Percentiles rank a stretch among this genome's conserved stretches.
phyloP scores from a whole-genome alignment of 2,329 filamentous ascomycete genomes.

The Hymenoscyphus fraxineus region DNA sequence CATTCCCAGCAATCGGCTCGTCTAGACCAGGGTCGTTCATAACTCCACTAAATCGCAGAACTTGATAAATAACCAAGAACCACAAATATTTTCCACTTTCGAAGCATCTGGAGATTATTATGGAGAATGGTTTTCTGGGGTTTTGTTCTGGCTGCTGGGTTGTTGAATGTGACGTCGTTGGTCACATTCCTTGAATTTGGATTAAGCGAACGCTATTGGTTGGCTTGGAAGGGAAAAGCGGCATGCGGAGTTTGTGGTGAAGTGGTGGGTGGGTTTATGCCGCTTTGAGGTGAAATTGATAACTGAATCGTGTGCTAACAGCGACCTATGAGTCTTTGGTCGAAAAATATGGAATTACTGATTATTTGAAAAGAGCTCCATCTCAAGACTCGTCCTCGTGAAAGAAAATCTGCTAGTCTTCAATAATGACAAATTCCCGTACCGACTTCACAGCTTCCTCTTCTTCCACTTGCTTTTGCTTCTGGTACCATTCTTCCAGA shows the following conservation, averaged over 20 bases:
- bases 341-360: too few species aligned
- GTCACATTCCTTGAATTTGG: slow-evolving; percentile 1
- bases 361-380: too few species aligned
- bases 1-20: slow-evolving; percentile 28
- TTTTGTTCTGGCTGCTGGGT: neutral
- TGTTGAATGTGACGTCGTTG: neutral
- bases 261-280: neutral
- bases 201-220: neutral
- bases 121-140: neutral
- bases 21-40: slow-evolving; percentile 35
- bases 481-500: neutral
- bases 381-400: too few species aligned
- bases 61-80: neutral
- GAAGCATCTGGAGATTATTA: neutral
- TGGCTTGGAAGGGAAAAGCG: neutral
- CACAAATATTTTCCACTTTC: neutral
- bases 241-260: neutral
- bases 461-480: neutral
- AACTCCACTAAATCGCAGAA: neutral
- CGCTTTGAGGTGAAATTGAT: too few species aligned
- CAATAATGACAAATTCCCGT: neutral
- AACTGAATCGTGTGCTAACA: too few species aligned
- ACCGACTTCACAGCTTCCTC: neutral
- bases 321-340: too few species aligned
- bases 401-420: neutral